Evolutionary conservation across 305 asterid species (phyloP), one percentile per base, ranked within the genome.

Genomic region (Solanum hybrid): DNA sequence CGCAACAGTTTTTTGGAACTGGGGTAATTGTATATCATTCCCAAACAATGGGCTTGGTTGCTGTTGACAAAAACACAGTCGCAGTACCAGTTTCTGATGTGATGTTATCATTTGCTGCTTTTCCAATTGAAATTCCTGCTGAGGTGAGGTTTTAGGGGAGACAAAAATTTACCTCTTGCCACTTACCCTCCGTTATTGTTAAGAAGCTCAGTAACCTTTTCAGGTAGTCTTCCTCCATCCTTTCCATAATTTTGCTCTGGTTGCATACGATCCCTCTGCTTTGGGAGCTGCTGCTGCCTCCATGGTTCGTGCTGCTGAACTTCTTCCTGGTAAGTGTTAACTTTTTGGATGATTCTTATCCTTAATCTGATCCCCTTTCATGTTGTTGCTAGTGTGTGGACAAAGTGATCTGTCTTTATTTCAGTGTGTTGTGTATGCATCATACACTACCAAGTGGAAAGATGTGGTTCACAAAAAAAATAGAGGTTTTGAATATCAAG

Each of bases 211-310:
- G 12, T 91, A 65, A 77, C 88, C 90, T 92, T 89, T 90, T 17
- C 94, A 97, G 99, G 99, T 98, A 79, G 99, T 98, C 91, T 98
- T 97, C 93, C 99, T 98, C 91, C 99, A 98, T 90, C 99, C 99
- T 76, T 97, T 98, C 89, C 99, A 98, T 91, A 98, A 98, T 93
- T 98, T 94, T 92, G 99, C 99, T 70, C 94, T 98, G 89, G 99
- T 98, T 90, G 99, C 99, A 11, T 98, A 98, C 87, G 95, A 98
- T 89, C 99, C 99, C 90, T 94, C 98, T 57, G 93, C 97, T 29
- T 93, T 98, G 93, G 99, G 98, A 81, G 87, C 91, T 92, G 92
- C 93, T 82, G 99, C 99, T 83, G 94, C 96, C 87, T 96, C 99
- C 72, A 92, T 93, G 90, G 98, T 98, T 92, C 96, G 96, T 89